These are phyloP conservation scores for Komagataella populi DNA, from an alignment of 805 yeast species.

Conservation along the genomic window DNA sequence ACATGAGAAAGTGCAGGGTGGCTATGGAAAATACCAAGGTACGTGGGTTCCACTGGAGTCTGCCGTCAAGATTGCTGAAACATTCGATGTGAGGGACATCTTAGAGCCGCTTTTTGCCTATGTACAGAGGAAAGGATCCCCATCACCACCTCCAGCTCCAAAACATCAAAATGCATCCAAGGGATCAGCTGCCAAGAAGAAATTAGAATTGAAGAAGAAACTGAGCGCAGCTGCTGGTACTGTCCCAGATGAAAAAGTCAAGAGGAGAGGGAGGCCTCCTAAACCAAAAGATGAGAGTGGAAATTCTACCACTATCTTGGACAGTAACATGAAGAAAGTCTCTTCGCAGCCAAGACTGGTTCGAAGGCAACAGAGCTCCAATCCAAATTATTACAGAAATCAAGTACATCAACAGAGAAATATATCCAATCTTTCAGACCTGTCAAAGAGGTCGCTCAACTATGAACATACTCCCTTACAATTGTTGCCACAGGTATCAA, in stretches of 20 bases:
- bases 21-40: conserved; percentile 93
- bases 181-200: not conserved
- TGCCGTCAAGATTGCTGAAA: conserved; percentile 55
- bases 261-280: conserved; percentile 20
- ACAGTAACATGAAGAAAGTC: not conserved
- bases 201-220: not conserved
- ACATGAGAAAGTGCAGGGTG: conserved; percentile 94
- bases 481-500: not conserved
- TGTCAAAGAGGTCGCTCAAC: not conserved
- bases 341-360: not conserved
- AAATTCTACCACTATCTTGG: not conserved
- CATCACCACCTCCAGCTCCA: conserved; percentile 46
- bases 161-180: conserved; percentile 45
- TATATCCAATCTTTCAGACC: not conserved
- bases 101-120: conserved; percentile 58
- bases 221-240: conserved; percentile 1
- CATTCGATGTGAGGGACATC: conserved; percentile 47
- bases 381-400: not conserved
- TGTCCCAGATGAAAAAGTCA: conserved; percentile 6
- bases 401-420: not conserved
- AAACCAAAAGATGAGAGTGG: conserved; percentile 7
- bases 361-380: not conserved
- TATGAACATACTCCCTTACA: not conserved
- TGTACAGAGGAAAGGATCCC: conserved; percentile 31
- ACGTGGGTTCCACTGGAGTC: conserved; percentile 87